Percentiles rank a stretch among this genome's conserved stretches.
Conservation (phyloP, 495 filamentous ascomycete species). For the Aspergillus funiculosus region DNA sequence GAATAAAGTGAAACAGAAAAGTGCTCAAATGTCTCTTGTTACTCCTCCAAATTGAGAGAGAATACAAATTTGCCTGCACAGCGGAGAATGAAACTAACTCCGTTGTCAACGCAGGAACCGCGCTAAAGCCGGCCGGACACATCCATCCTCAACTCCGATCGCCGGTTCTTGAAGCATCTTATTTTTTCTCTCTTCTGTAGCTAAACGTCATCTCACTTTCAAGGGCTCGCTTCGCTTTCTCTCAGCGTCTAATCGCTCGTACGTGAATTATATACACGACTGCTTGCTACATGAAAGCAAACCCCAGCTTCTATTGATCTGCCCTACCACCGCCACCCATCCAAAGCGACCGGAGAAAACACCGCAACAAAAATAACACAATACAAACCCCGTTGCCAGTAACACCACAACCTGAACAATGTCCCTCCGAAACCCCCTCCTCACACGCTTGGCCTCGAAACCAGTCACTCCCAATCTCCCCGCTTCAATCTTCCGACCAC, state of each 20-base stretch:
- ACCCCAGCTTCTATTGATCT: too few species aligned
- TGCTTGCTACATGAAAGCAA: too few species aligned
- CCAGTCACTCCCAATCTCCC: not conserved
- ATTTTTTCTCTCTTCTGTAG: not conserved
- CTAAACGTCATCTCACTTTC: conserved; percentile 10
- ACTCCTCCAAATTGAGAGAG: too few species aligned
- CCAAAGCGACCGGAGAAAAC: too few species aligned
- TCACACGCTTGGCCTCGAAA: conserved; percentile 1
- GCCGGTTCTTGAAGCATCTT: not conserved
- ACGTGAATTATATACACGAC: too few species aligned
- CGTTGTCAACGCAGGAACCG: not conserved
- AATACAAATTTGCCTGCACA: not conserved
- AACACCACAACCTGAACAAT: not conserved
- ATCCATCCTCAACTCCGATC: conserved; percentile 4
- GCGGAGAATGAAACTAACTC: conserved; percentile 1
- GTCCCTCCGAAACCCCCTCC: conserved; percentile 3
- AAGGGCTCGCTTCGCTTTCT: too few species aligned
- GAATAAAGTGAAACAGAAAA: too few species aligned
- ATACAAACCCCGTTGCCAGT: not conserved
- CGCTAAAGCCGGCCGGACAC: conserved; percentile 1
- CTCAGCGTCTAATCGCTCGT: too few species aligned
- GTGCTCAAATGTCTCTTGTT: too few species aligned
- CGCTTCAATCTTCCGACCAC: not conserved
- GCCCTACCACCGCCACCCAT: too few species aligned
- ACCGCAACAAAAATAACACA: not conserved